Percentiles rank a stretch among this genome's conserved stretches.
Conservation (phyloP, 306 rosid genomes). For the barrel medic (Medicago truncatula) region DNA sequence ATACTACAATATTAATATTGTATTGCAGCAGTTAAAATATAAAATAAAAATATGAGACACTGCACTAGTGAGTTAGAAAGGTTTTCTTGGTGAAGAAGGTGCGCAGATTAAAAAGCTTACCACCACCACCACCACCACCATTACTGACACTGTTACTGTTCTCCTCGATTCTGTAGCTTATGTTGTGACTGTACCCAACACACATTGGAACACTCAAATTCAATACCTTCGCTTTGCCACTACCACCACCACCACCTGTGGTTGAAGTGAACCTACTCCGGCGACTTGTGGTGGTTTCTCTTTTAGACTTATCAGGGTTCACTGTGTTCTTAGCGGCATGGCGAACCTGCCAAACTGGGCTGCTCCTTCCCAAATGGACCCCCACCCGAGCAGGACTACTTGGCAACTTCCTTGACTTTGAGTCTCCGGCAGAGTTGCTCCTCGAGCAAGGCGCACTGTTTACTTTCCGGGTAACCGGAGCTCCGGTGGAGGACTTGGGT, state of each 20-base stretch:
- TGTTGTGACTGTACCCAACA: constrained; percentile 58
- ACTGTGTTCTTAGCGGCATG: constrained; percentile 58
- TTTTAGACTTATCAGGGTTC: constrained; percentile 50
- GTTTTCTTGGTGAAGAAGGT: constrained; percentile 70
- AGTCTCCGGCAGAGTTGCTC: constrained; percentile 87
- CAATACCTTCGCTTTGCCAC: constrained; percentile 51
- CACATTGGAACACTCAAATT: constrained; percentile 81
- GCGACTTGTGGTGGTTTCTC: constrained; percentile 47
- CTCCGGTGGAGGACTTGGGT: constrained; percentile 59
- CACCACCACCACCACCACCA: constrained; percentile 25
- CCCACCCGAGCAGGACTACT: constrained; percentile 78
- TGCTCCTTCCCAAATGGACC: constrained; percentile 82
- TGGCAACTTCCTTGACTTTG: constrained; percentile 82
- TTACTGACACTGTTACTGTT: constrained; percentile 33
- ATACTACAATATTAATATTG: too few species aligned
- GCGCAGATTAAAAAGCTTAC: constrained; percentile 69
- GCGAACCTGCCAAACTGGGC: constrained; percentile 91
- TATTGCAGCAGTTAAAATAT: too few species aligned
- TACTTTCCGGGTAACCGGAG: constrained; percentile 53
- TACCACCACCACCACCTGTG: neutral
- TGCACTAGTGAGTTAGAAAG: constrained; percentile 49
- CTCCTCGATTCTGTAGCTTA: constrained; percentile 63
- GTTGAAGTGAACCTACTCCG: constrained; percentile 42
- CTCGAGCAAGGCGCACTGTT: constrained; percentile 97
- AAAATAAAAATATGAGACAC: neutral